These are phyloP conservation scores for Eutrema heterophyllum DNA, from an alignment of 345 rosid genomes.

Conservation along the genomic window DNA sequence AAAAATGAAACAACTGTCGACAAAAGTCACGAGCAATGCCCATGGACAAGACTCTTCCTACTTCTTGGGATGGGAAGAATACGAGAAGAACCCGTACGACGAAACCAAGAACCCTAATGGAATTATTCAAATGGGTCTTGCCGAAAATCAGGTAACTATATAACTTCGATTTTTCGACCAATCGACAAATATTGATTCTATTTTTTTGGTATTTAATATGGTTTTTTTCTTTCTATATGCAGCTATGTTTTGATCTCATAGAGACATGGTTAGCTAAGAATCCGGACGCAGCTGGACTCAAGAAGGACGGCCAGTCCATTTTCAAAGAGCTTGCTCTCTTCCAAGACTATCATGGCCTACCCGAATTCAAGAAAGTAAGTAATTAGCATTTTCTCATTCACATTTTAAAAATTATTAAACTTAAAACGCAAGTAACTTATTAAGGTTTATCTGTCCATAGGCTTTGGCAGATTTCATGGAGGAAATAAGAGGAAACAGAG, in stretches of 20 bases:
- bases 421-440: background rate
- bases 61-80: conserved; percentile 74
- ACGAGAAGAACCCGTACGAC: conserved; percentile 69
- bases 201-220: background rate
- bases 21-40: conserved; percentile 53
- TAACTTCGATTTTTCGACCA: background rate
- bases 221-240: conserved; percentile 11
- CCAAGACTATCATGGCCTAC: conserved; percentile 74
- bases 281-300: conserved; percentile 55
- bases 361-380: conserved; percentile 58
- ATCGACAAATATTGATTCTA: background rate
- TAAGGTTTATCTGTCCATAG: conserved; percentile 24
- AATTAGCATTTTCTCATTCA: background rate
- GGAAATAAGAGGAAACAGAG: conserved; percentile 68
- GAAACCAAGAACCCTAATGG: conserved; percentile 51
- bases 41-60: conserved; percentile 79
- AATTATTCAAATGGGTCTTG: conserved; percentile 79
- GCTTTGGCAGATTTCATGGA: conserved; percentile 69
- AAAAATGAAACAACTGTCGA: conserved; percentile 44
- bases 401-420: background rate
- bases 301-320: conserved; percentile 51
- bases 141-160: conserved; percentile 56
- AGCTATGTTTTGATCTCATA: conserved; percentile 60
- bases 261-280: conserved; percentile 64
- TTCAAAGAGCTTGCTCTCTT: conserved; percentile 78